Percentiles rank a stretch among this genome's conserved stretches.
phyloP scores from a whole-genome alignment of 2,329 filamentous ascomycete species.

The Ophiostoma populinum region DNA sequence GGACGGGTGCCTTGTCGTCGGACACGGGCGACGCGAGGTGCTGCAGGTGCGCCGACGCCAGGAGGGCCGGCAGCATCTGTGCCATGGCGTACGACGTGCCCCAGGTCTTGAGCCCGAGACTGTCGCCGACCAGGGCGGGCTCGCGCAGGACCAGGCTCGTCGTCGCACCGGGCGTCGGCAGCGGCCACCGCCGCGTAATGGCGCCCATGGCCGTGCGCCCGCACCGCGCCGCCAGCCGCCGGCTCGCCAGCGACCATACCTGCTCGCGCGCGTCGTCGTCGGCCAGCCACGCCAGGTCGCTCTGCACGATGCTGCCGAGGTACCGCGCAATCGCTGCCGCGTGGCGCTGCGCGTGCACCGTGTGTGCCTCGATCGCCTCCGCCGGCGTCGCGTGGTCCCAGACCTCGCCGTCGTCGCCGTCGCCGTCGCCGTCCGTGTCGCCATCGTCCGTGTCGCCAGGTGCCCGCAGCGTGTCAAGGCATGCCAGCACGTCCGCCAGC shows the following conservation, averaged over 20 bases:
- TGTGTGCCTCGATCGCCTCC: slow-evolving; percentile 24
- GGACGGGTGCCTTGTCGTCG: slow-evolving; percentile 19
- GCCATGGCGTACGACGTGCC: slow-evolving; percentile 77
- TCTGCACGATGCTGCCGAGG: slow-evolving; percentile 51
- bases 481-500: slow-evolving; percentile 42
- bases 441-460: slow-evolving; percentile 38
- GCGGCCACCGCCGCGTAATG: slow-evolving; percentile 36
- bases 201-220: slow-evolving; percentile 49
- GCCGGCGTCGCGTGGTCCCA: slow-evolving; percentile 38
- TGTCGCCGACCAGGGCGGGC: slow-evolving; percentile 73
- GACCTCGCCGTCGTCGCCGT: slow-evolving; percentile 20
- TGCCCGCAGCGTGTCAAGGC: slow-evolving; percentile 48
- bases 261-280: slow-evolving; percentile 47
- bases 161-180: slow-evolving; percentile 18
- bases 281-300: slow-evolving; percentile 48
- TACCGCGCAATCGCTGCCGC: slow-evolving; percentile 41
- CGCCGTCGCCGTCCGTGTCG: background rate
- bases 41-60: background rate
- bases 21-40: slow-evolving; percentile 1
- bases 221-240: slow-evolving; percentile 67
- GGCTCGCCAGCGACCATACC: slow-evolving; percentile 65
- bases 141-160: slow-evolving; percentile 55
- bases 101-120: slow-evolving; percentile 90
- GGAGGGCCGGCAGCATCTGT: slow-evolving; percentile 36
- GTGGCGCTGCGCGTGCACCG: slow-evolving; percentile 22